Evolutionary conservation across 352 stramenopile genomes (phyloP).

Genomic region (Pythium insidiosum): DNA sequence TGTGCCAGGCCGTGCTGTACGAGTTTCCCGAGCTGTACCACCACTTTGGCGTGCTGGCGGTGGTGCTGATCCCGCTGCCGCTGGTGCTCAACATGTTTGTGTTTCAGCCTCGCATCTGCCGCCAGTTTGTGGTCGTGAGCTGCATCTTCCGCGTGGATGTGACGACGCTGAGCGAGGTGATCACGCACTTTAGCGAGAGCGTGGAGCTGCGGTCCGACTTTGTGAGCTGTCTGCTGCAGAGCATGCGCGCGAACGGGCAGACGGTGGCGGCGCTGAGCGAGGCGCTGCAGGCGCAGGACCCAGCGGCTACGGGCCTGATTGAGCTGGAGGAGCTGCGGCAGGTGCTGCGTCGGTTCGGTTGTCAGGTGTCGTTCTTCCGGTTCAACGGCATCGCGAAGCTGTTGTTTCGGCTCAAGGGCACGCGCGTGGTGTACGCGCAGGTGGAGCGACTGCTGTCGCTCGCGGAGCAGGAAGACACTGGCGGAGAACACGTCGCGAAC

Average conservation of each 20-base stretch:
- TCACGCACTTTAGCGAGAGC: slow-evolving; percentile 13
- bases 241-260: slow-evolving; percentile 2
- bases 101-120: slow-evolving; percentile 12
- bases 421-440: slow-evolving; percentile 8
- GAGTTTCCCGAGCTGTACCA: slow-evolving; percentile 7
- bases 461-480: background rate
- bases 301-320: background rate
- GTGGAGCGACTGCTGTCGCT: background rate
- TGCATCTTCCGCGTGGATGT: slow-evolving; percentile 12
- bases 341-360: slow-evolving; percentile 9
- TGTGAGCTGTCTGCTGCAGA: slow-evolving; percentile 1
- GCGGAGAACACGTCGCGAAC: no score
- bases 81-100: slow-evolving; percentile 14
- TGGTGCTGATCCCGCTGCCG: background rate
- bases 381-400: slow-evolving; percentile 20
- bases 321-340: slow-evolving; percentile 13
- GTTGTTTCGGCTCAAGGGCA: slow-evolving; percentile 10
- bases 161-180: slow-evolving; percentile 8
- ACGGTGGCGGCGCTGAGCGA: slow-evolving; percentile 2
- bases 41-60: background rate
- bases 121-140: slow-evolving; percentile 9
- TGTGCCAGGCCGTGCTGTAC: slow-evolving; percentile 13
- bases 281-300: slow-evolving; percentile 4
- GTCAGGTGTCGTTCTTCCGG: slow-evolving; percentile 15
- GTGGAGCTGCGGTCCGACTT: slow-evolving; percentile 12